Evolutionary conservation across 2,329 filamentous ascomycete species (phyloP).

Genomic region (Cryphonectria carpinicola): DNA sequence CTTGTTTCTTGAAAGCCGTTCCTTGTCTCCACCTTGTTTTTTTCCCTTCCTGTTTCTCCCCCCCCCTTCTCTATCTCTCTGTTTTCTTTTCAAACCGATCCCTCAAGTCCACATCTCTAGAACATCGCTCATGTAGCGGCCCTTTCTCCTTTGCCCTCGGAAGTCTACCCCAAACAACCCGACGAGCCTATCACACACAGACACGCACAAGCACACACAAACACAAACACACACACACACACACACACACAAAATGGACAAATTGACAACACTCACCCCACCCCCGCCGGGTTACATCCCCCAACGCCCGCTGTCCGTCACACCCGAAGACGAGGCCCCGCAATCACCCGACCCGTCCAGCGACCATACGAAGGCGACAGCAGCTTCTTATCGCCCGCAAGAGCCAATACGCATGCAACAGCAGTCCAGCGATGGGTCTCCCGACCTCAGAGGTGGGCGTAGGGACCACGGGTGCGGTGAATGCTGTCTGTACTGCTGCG

Average conservation of each 20-base stretch:
- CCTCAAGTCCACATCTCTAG: neutral
- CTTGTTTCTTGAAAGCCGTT: neutral
- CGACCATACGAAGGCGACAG: neutral
- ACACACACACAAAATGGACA: slow-evolving; percentile 18
- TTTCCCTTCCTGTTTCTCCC: no score
- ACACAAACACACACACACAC: neutral
- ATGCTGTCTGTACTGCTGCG: slow-evolving; percentile 21
- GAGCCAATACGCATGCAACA: slow-evolving; percentile 10
- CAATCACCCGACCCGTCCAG: neutral
- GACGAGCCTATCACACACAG: neutral
- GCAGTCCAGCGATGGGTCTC: neutral
- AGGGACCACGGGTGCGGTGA: neutral
- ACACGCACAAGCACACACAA: neutral
- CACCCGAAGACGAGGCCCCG: neutral
- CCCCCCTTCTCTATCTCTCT: no score
- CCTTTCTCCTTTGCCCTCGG: neutral
- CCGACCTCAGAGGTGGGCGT: slow-evolving; percentile 15
- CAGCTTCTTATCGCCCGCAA: neutral
- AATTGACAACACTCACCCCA: slow-evolving; percentile 13
- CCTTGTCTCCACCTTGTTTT: neutral
- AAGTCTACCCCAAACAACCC: neutral
- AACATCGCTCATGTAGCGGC: neutral
- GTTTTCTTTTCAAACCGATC: neutral
- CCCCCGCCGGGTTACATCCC: slow-evolving; percentile 23
- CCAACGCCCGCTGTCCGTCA: slow-evolving; percentile 18